Evolutionary conservation across 2,329 filamentous ascomycete species (phyloP), one percentile per base, ranked within the genome.

Genomic region (Trichoderma cornu-damae): DNA sequence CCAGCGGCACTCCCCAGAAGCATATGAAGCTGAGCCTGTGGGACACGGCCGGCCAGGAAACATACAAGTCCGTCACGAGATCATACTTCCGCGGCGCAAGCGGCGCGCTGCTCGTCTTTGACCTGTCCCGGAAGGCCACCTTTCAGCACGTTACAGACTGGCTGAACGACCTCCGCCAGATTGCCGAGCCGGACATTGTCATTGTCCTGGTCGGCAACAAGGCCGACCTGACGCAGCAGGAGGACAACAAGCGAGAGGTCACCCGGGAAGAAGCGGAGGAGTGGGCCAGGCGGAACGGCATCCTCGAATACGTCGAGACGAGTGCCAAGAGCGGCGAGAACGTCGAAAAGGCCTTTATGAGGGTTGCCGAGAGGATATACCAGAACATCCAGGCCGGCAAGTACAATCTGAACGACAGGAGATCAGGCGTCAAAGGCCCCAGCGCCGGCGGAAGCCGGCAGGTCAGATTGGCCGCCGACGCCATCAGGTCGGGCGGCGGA

Each of bases 151-250:
- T 90, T 55, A 95, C 89, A 30, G 86, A 90, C 73, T 99, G 94
- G 94, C 84, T 97, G 43, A 86, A 93, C 67, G 94, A 99, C 75
- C 80, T 99, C 62, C 85, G 91, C 40, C 90, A 94, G 71, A 96
- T 97, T 66, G 94, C 94, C 49, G 94, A 97, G 73, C 90, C 94
- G 22, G 89, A 94, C 67, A 96, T 97, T 62, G 89, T 96, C 44
- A 89, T 97, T 14, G 86, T 99, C 18, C 77, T 99, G 5, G 94
- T 99, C 4, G 94, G 94, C 40, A 99, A 99, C 76, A 99, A 99
- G 74, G 84, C 84, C 32, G 94, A 99, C 73, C 78, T 97, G 40
- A 85, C 88, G 0, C 76, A 78, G 48, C 66, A 67, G 49, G 70
- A 68, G 8, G 66, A 79, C 50, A 88, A 88, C 67, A 84, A 85